A percentile compares a stretch with the other conserved stretches of the same genome.
These are phyloP conservation scores for Pseudonitzschia delicatissima DNA, from an alignment of 108 stramenopile genomes.

Conservation along the genomic window DNA sequence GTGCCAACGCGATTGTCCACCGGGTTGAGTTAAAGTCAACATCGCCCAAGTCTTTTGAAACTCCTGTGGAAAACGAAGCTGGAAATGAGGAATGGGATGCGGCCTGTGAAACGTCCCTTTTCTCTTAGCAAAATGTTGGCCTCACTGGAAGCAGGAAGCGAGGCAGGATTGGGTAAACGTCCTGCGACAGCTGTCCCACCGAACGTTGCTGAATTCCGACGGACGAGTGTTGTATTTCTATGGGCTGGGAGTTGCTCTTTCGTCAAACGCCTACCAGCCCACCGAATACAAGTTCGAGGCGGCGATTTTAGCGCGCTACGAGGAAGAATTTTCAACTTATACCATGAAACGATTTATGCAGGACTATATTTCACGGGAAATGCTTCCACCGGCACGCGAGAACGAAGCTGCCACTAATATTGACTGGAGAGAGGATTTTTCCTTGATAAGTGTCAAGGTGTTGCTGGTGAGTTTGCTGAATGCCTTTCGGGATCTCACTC, in stretches of 20 bases:
- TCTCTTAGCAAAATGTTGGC: slow-evolving; percentile 61
- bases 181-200: slow-evolving; percentile 46
- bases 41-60: slow-evolving; percentile 30
- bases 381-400: neutral
- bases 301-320: slow-evolving; percentile 58
- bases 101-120: slow-evolving; percentile 73
- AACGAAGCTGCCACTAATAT: slow-evolving; percentile 19
- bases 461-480: slow-evolving; percentile 66
- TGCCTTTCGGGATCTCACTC: slow-evolving; percentile 61
- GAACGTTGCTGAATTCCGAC: slow-evolving; percentile 52
- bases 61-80: neutral
- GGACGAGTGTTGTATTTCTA: slow-evolving; percentile 71
- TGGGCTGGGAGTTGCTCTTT: slow-evolving; percentile 65
- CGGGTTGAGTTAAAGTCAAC: slow-evolving; percentile 53
- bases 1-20: slow-evolving; percentile 76
- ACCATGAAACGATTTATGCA: slow-evolving; percentile 72
- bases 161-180: slow-evolving; percentile 76
- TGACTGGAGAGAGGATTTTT: slow-evolving; percentile 46
- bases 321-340: slow-evolving; percentile 67
- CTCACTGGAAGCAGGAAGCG: slow-evolving; percentile 53
- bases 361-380: slow-evolving; percentile 41
- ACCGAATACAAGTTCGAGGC: slow-evolving; percentile 74
- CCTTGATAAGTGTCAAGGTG: slow-evolving; percentile 64
- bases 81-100: slow-evolving; percentile 52
- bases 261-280: slow-evolving; percentile 59